Evolutionary conservation across 805 yeast genomes (phyloP).

Genomic region (Candida namnaoensis): DNA sequence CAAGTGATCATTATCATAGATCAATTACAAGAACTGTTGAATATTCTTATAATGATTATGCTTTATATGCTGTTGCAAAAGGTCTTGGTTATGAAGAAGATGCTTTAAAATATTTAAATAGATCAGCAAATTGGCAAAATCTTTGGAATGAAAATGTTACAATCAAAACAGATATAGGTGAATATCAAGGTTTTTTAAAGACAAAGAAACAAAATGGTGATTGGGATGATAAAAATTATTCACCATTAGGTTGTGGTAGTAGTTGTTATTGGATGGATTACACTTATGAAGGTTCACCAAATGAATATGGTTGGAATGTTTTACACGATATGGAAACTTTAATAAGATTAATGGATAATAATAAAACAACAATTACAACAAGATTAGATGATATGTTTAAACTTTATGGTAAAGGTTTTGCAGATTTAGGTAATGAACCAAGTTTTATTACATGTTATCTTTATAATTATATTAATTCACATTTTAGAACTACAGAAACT

Average conservation of each 20-base stretch:
- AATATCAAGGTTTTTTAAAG: constrained; percentile 25
- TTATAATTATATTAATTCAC: constrained; percentile 22
- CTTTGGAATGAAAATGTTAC: constrained; percentile 20
- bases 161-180: not conserved
- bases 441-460: constrained; percentile 26
- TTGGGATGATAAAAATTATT: constrained; percentile 18
- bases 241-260: constrained; percentile 23
- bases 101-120: constrained; percentile 18
- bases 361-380: constrained; percentile 13
- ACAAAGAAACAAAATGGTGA: constrained; percentile 22
- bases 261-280: constrained; percentile 25
- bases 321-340: constrained; percentile 25
- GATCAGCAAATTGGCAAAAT: constrained; percentile 27
- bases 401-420: constrained; percentile 19
- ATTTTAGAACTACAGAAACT: constrained; percentile 21
- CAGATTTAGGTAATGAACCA: constrained; percentile 29
- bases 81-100: constrained; percentile 18
- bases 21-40: constrained; percentile 28
- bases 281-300: constrained; percentile 24
- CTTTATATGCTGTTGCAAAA: constrained; percentile 22
- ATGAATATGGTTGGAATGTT: constrained; percentile 28
- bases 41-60: constrained; percentile 27
- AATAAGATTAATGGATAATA: constrained; percentile 18
- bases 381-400: constrained; percentile 27
- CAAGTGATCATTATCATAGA: constrained; percentile 21